Evolutionary conservation across 192 early-diverging fungal genomes (phyloP), one percentile per base, ranked within the genome.

Genomic region (Coemansia sp.): DNA sequence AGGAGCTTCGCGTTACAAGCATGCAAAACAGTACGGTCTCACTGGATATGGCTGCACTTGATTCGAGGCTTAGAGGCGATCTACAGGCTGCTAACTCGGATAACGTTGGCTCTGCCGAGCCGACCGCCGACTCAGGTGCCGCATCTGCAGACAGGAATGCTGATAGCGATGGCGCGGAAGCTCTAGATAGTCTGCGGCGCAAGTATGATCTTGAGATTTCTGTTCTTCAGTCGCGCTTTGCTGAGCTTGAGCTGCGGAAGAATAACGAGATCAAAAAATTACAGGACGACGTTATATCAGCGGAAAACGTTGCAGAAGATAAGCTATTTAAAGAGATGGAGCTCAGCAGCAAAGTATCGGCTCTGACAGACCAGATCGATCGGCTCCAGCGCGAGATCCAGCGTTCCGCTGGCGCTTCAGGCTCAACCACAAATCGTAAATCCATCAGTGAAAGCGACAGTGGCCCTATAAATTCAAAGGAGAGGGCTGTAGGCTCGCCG

Each of bases 241-340:
- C 72, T 14, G 88, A 89, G 7, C 48, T 88, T 15, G 87, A 90
- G 48, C 81, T 84, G 38, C 72, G 77, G 39, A 90, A 92, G 66
- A 76, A 89, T 56, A 77, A 64, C 48, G 88, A 93, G 61, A 79
- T 90, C 33, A 75, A 69, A 20, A 63, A 69, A 30, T 71, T 92
- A 20, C 86, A 89, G 59, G 87, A 89, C 52, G 90, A 93, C 59
- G 71, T 93, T 14, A 84, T 86, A 2, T 86, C 84, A 36, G 67
- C 91, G 36, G 92, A 92, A 62, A 80, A 86, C 21, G 60, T 93
- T 60, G 85, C 92, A 41, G 92, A 93, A 63, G 88, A 88, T 73
- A 91, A 88, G 69, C 86, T 89, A 34, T 93, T 93, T 72, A 84
- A 83, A 60, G 90, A 93, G 39, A 81, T 85, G 0, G 92, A 93